Evolutionary conservation across 2,329 filamentous ascomycete species (phyloP).

Genomic region (Penicillium sp.): DNA sequence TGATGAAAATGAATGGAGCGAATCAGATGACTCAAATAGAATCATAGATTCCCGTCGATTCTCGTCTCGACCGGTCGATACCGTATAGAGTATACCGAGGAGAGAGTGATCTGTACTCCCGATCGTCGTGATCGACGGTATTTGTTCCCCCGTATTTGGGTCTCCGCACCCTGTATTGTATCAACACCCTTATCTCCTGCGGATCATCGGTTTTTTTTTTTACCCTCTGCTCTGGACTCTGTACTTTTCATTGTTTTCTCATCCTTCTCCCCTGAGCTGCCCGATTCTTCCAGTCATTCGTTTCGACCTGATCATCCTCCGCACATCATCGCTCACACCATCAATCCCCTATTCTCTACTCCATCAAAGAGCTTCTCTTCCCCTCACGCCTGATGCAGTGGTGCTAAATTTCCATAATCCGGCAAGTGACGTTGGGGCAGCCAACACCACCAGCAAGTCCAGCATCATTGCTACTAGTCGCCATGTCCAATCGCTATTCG

Average conservation of each 20-base stretch:
- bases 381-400: constrained; percentile 4
- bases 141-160: constrained; percentile 1
- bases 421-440: constrained; percentile 4
- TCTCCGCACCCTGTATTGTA: background rate
- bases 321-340: background rate
- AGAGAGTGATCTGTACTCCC: background rate
- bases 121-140: too few relatives aligned
- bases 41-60: too few relatives aligned
- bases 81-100: background rate
- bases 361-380: too few relatives aligned
- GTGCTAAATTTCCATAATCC: constrained; percentile 5
- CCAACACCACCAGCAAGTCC: background rate
- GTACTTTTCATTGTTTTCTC: constrained; percentile 1
- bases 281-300: constrained; percentile 15
- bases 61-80: too few relatives aligned
- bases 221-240: constrained; percentile 2
- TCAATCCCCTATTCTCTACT: too few relatives aligned
- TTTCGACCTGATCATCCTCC: background rate
- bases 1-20: too few relatives aligned
- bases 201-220: constrained; percentile 1
- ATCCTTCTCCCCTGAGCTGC: background rate
- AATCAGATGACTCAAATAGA: too few relatives aligned
- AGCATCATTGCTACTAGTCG: constrained; percentile 22
- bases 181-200: background rate
- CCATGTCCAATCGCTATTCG: constrained; percentile 57